Base-by-base conservation (phyloP, 2,329 filamentous ascomycete genomes). In the Chaetomiaceae sp. region DNA sequence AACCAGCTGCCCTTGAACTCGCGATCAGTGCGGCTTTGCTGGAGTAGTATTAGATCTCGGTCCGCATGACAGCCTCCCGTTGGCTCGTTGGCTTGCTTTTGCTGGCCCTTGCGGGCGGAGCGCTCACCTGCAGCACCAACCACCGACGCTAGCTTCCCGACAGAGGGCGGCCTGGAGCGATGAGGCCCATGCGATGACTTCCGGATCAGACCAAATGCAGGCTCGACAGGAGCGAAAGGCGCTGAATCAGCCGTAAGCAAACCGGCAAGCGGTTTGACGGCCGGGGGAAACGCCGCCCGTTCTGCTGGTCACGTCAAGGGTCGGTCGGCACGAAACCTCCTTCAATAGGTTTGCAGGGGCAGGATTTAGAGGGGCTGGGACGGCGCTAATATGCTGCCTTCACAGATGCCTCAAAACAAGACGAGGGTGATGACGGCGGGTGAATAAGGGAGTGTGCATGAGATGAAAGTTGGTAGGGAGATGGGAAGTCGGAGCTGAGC, bases 71-170 rank as follows among this genome's bases (percentile, higher is more conserved):
- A 42, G 38, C 49, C 42, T 53, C 40, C 32, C 40, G 56, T 58
- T 58, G 59, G 58, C 52, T 52, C 44, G 54, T 46, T 56, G 54
- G 61, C 21, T 44, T 48, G 43, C 47, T 41, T 46, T 53, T 16
- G 40, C 45, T 54, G 54, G 53, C 60, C 55, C 56, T 62, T 59
- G 58, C 51, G 54, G 55, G 51, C 54, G 46, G 48, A 56, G 50
- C 48, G 53, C 53, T 56, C 45, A 51, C 34, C 48, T 33, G 36
- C 52, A 46, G 49, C 52, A 50, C 60, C 58, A 62, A 61, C 60
- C 60, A 61, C 57, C 47, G 25, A 27, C 25, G 25, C 25, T 27
- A 9, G 25, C 25, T n/a, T 49, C 38, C 18, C 20, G n/a, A 14
- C n/a, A 13, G 20, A 42, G 9, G 11, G 13, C 44, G 43, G 41